Percentiles rank a stretch among this genome's conserved stretches.
Evolutionary conservation across 768 basidiomycete species (phyloP).

Genomic region (Lactarius tabidus): DNA sequence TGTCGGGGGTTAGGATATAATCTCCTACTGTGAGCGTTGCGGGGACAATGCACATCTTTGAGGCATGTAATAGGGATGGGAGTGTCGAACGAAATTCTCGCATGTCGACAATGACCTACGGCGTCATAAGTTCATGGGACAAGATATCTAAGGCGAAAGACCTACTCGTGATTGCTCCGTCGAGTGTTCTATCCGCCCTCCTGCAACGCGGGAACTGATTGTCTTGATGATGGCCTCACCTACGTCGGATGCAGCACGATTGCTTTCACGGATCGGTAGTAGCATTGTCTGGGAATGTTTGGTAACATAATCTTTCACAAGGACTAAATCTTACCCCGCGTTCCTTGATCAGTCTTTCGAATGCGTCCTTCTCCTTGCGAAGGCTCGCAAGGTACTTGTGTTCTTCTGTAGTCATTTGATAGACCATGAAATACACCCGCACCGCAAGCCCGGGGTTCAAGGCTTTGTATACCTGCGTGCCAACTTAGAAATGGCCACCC

Average conservation of each 20-base stretch:
- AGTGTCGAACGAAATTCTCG: slow-evolving; percentile 93
- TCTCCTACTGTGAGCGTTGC: slow-evolving; percentile 93
- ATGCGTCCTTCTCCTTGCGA: slow-evolving; percentile 88
- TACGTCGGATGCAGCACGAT: slow-evolving; percentile 36
- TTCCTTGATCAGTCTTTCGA: slow-evolving; percentile 89
- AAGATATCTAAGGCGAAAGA: background rate
- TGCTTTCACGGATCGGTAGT: slow-evolving; percentile 71
- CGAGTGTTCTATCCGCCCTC: slow-evolving; percentile 68
- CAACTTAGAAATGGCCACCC: background rate
- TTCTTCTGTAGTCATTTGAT: slow-evolving; percentile 89
- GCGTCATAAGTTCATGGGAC: background rate
- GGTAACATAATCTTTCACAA: background rate
- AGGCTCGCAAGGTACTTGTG: slow-evolving; percentile 90
- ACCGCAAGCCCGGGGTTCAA: slow-evolving; percentile 79
- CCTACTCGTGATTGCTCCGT: slow-evolving; percentile 61
- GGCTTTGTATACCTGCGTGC: slow-evolving; percentile 75
- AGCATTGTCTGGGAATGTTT: slow-evolving; percentile 68
- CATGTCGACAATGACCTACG: slow-evolving; percentile 92
- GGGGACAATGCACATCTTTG: slow-evolving; percentile 76
- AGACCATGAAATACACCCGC: slow-evolving; percentile 94
- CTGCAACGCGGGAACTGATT: slow-evolving; percentile 81
- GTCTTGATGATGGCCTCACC: slow-evolving; percentile 68
- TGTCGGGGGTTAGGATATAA: slow-evolving; percentile 92
- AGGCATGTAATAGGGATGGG: slow-evolving; percentile 84
- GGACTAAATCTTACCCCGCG: slow-evolving; percentile 60